These are phyloP conservation scores for Xanthoconium purpureum DNA, from an alignment of 768 basidiomycete genomes.

Conservation along the genomic window DNA sequence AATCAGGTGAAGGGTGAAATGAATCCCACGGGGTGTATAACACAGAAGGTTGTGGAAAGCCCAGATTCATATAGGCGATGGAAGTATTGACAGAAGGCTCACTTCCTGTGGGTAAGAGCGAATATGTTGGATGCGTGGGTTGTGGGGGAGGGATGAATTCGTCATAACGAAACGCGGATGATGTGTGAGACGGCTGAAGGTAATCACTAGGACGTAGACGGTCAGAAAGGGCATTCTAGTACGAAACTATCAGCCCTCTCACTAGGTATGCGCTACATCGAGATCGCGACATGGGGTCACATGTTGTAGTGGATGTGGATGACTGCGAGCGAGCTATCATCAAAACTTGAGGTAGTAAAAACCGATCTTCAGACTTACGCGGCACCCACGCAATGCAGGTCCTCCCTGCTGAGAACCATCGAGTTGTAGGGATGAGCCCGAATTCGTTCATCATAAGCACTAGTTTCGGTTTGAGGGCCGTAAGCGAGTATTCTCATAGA, in stretches of 20 bases:
- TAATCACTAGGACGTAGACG: conserved; percentile 1
- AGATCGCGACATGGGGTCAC: background rate
- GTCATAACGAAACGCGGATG: background rate
- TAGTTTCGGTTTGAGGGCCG: background rate
- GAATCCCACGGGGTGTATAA: conserved; percentile 7
- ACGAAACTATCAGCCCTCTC: background rate
- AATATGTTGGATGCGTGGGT: background rate
- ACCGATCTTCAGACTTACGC: conserved; percentile 7
- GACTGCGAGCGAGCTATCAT: conserved; percentile 3
- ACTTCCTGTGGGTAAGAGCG: background rate
- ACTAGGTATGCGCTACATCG: conserved; percentile 7
- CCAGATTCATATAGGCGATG: background rate
- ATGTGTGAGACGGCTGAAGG: background rate
- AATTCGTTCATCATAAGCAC: conserved; percentile 9
- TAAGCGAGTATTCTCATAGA: background rate
- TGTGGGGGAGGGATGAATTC: background rate
- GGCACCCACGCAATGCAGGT: background rate
- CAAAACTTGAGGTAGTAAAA: background rate
- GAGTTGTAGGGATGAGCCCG: background rate
- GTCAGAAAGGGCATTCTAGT: background rate
- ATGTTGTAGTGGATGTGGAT: background rate
- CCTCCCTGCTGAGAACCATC: background rate
- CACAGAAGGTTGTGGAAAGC: background rate
- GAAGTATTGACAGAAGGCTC: background rate
- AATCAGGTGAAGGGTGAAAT: background rate